Evolutionary conservation across 208 protist genomes (phyloP).

Genomic region (Trypanosoma rangeli): DNA sequence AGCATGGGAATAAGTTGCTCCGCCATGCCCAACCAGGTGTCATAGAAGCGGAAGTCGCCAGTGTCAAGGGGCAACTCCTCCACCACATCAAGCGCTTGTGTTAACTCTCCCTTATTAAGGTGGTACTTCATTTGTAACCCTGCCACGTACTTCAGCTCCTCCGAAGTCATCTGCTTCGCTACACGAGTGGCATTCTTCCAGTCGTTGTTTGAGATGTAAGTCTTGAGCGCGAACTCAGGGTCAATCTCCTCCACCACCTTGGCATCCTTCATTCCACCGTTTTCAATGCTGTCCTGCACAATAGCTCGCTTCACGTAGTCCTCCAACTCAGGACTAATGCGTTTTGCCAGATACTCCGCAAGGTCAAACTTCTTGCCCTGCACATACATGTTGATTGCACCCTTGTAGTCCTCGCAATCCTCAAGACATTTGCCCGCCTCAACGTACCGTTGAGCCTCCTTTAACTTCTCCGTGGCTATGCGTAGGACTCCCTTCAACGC

Average conservation of each 20-base stretch:
- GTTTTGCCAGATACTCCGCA: slow-evolving; percentile 81
- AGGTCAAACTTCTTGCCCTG: slow-evolving; percentile 92
- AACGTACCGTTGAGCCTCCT: slow-evolving; percentile 80
- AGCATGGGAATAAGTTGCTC: slow-evolving; percentile 53
- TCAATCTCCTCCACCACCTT: slow-evolving; percentile 90
- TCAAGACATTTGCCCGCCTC: slow-evolving; percentile 88
- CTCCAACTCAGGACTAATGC: slow-evolving; percentile 84
- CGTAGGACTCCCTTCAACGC: slow-evolving; percentile 79
- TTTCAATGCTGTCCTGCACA: slow-evolving; percentile 88
- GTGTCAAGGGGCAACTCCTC: slow-evolving; percentile 59
- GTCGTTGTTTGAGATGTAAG: slow-evolving; percentile 82
- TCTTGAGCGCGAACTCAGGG: slow-evolving; percentile 86
- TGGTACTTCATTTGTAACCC: slow-evolving; percentile 79
- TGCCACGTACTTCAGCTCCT: slow-evolving; percentile 73
- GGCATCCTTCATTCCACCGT: slow-evolving; percentile 66
- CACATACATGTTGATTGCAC: slow-evolving; percentile 95
- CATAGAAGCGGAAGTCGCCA: slow-evolving; percentile 91
- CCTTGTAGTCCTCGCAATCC: slow-evolving; percentile 92
- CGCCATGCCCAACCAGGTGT: slow-evolving; percentile 71
- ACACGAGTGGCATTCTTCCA: slow-evolving; percentile 82
- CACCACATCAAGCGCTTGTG: slow-evolving; percentile 64
- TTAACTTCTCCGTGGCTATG: slow-evolving; percentile 70
- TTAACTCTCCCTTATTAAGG: slow-evolving; percentile 52
- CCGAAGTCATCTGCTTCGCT: slow-evolving; percentile 56
- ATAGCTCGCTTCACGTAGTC: slow-evolving; percentile 89